Percentiles rank a stretch among this genome's conserved stretches.
These are phyloP conservation scores for Pseudopyrenochaeta lycopersici DNA, from an alignment of 2,329 filamentous ascomycete genomes.

Conservation along the genomic window DNA sequence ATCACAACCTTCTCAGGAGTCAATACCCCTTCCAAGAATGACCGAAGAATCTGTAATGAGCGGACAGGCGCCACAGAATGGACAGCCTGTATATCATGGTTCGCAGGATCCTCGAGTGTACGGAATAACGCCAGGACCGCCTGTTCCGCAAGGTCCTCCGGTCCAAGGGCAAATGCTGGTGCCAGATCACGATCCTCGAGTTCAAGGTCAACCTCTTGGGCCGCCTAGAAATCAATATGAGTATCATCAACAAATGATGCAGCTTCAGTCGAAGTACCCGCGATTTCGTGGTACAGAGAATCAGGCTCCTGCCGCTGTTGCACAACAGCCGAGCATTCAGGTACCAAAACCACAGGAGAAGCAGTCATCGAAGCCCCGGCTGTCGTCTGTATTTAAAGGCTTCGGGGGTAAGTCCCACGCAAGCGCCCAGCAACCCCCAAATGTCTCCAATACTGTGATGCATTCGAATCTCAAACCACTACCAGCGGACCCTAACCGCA, in stretches of 20 bases:
- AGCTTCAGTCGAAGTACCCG: slow-evolving; percentile 46
- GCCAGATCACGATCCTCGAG: slow-evolving; percentile 22
- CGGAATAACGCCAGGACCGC: slow-evolving; percentile 11
- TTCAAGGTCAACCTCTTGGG: slow-evolving; percentile 14
- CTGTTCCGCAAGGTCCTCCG: slow-evolving; percentile 16
- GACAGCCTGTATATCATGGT: slow-evolving; percentile 12
- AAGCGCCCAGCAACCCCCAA: slow-evolving; percentile 15
- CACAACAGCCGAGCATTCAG: slow-evolving; percentile 35
- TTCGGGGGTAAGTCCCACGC: slow-evolving; percentile 35
- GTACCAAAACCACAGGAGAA: slow-evolving; percentile 32
- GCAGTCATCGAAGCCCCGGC: slow-evolving; percentile 30
- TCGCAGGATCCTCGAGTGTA: slow-evolving; percentile 20
- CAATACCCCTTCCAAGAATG: slow-evolving; percentile 7
- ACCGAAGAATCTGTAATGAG: slow-evolving; percentile 12
- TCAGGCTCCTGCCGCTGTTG: slow-evolving; percentile 49
- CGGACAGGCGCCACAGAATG: slow-evolving; percentile 3
- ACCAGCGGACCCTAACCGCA: slow-evolving; percentile 20
- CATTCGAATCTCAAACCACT: slow-evolving; percentile 4
- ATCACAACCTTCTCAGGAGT: slow-evolving; percentile 19
- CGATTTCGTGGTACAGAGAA: slow-evolving; percentile 54
- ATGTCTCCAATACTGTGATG: slow-evolving; percentile 1
- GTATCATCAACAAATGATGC: slow-evolving; percentile 42
- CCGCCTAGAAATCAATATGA: slow-evolving; percentile 39
- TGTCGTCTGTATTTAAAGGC: slow-evolving; percentile 58
- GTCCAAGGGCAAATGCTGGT: slow-evolving; percentile 12